Evolutionary conservation across 768 basidiomycete species (phyloP).

Genomic region (Clavulina sp.): DNA sequence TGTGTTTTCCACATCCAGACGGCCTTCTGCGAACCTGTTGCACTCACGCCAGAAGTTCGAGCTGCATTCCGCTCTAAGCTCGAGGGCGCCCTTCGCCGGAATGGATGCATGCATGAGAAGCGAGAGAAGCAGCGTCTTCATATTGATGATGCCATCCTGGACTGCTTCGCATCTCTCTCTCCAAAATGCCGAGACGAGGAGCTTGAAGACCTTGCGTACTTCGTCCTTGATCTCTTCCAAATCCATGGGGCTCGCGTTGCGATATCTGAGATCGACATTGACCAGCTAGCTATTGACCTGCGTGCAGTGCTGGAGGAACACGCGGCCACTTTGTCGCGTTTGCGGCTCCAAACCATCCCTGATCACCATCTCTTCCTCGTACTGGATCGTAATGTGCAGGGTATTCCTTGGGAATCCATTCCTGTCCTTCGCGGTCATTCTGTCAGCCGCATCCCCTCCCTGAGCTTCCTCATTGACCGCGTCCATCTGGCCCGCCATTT

Average conservation of each 20-base stretch:
- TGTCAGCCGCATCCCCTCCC: constrained; percentile 80
- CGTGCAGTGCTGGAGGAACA: constrained; percentile 62
- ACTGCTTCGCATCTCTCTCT: constrained; percentile 71
- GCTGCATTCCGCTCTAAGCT: constrained; percentile 44
- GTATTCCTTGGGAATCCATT: constrained; percentile 90
- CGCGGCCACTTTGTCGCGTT: constrained; percentile 19
- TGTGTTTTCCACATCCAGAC: constrained; percentile 27
- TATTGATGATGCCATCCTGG: constrained; percentile 58
- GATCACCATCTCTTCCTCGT: constrained; percentile 76
- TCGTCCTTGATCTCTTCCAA: constrained; percentile 84
- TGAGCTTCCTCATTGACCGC: constrained; percentile 77
- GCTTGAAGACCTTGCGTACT: constrained; percentile 86
- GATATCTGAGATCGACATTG: constrained; percentile 79
- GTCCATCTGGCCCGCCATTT: constrained; percentile 39
- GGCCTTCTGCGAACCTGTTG: constrained; percentile 35
- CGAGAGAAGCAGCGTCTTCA: constrained; percentile 20
- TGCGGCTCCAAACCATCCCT: constrained; percentile 11
- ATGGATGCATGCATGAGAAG: constrained; percentile 41
- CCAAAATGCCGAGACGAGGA: constrained; percentile 82
- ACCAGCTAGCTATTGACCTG: constrained; percentile 67
- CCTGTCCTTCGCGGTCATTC: constrained; percentile 70
- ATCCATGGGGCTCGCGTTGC: constrained; percentile 82
- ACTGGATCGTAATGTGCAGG: constrained; percentile 76
- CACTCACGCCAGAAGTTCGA: constrained; percentile 29
- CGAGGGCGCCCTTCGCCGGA: constrained; percentile 58